Evolutionary conservation across 768 basidiomycete species (phyloP).

Genomic region (Termitomyces sp.): DNA sequence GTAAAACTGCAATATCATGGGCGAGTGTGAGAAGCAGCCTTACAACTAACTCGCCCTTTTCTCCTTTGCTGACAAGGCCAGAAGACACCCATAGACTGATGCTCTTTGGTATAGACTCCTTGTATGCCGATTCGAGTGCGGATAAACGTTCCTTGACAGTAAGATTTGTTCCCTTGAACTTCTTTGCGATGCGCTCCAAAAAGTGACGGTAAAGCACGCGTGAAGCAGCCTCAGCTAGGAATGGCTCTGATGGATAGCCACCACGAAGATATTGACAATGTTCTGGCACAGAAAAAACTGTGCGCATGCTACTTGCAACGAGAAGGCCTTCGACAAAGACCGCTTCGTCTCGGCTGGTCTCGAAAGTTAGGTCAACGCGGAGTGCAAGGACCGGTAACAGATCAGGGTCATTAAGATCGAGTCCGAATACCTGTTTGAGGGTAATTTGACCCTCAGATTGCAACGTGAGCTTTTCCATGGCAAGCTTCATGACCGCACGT

Average conservation of each 20-base stretch:
- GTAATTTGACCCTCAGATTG: background rate
- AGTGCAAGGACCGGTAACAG: background rate
- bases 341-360: background rate
- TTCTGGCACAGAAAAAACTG: background rate
- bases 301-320: constrained; percentile 1
- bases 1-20: background rate
- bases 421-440: background rate
- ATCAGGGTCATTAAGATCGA: background rate
- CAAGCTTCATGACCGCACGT: background rate
- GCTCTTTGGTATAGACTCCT: background rate
- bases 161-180: background rate
- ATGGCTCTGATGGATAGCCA: constrained; percentile 4
- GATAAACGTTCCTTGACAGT: background rate
- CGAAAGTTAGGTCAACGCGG: constrained; percentile 1
- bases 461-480: background rate
- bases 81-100: background rate
- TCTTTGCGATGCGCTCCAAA: no score
- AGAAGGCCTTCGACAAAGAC: background rate
- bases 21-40: constrained; percentile 1
- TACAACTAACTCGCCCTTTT: constrained; percentile 1
- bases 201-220: background rate
- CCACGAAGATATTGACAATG: constrained; percentile 4
- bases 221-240: constrained; percentile 5
- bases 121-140: background rate
- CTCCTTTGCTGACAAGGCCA: constrained; percentile 2